A percentile compares a stretch with the other conserved stretches of the same genome.
Conservation (phyloP, 2,329 filamentous ascomycete species). For the Dendryphion nanum region DNA sequence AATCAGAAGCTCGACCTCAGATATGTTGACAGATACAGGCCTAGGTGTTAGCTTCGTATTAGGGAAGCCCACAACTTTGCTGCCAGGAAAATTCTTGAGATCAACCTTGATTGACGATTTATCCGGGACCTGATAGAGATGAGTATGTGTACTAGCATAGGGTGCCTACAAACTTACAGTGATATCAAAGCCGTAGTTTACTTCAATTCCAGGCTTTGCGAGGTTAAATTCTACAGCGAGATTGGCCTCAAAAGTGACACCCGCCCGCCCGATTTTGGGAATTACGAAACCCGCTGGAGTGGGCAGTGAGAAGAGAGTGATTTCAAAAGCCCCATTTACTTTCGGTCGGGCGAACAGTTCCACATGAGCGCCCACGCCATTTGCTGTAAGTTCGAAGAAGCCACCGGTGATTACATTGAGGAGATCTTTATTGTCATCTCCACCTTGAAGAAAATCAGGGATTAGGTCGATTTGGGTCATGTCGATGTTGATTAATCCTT, state of each 20-base stretch:
- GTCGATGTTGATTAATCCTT: constrained; percentile 30
- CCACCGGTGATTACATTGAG: constrained; percentile 30
- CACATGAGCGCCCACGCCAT: constrained; percentile 31
- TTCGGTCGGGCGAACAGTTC: constrained; percentile 32
- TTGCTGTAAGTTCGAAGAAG: constrained; percentile 31
- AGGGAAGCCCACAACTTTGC: neutral
- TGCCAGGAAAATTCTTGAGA: neutral
- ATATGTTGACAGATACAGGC: constrained; percentile 24
- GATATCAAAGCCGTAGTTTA: constrained; percentile 39
- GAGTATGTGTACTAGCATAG: neutral
- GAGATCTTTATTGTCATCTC: constrained; percentile 22
- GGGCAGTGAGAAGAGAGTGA: constrained; percentile 23
- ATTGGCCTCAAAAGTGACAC: constrained; percentile 30
- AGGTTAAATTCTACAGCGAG: constrained; percentile 29
- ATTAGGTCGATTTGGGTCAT: constrained; percentile 21
- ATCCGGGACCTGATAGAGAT: neutral
- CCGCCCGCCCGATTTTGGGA: constrained; percentile 36
- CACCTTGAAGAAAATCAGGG: constrained; percentile 21
- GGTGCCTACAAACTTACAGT: constrained; percentile 28
- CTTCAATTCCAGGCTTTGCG: constrained; percentile 21
- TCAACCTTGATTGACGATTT: neutral
- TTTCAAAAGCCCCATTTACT: constrained; percentile 18
- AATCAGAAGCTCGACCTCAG: constrained; percentile 26
- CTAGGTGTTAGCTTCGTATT: neutral
- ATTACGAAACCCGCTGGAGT: constrained; percentile 33